Percentiles rank a stretch among this genome's conserved stretches.
These are phyloP conservation scores for Chlamydomonas sp. DNA, from an alignment of 139 green algal species.

Conservation along the genomic window DNA sequence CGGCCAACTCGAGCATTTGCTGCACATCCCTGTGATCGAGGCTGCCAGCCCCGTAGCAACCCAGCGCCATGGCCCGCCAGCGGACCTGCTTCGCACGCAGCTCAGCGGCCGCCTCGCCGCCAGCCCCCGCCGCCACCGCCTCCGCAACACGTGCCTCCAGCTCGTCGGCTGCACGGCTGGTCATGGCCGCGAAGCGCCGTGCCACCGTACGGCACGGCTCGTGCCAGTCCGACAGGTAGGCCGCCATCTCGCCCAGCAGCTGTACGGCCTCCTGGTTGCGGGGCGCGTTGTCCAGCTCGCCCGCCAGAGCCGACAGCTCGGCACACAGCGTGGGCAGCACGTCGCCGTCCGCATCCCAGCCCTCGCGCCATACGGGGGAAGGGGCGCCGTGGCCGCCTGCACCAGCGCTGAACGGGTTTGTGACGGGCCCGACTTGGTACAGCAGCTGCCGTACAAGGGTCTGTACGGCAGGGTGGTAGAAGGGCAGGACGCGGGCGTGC, in stretches of 20 bases:
- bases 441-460: slow-evolving; percentile 36
- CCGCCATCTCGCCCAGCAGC: slow-evolving; percentile 55
- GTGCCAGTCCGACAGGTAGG: slow-evolving; percentile 50
- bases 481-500: too few relatives aligned
- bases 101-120: neutral
- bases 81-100: slow-evolving; percentile 44
- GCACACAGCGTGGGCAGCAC: slow-evolving; percentile 36
- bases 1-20: slow-evolving; percentile 27
- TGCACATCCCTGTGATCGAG: slow-evolving; percentile 21
- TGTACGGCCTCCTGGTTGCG: slow-evolving; percentile 49
- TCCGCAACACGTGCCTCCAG: neutral
- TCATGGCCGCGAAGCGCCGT: slow-evolving; percentile 57
- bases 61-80: slow-evolving; percentile 28
- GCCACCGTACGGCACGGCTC: slow-evolving; percentile 18
- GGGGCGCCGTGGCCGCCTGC: neutral
- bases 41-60: slow-evolving; percentile 26
- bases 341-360: slow-evolving; percentile 15
- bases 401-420: neutral
- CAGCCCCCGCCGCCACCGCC: neutral
- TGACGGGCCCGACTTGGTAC: slow-evolving; percentile 40
- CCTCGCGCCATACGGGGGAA: neutral
- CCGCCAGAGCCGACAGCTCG: slow-evolving; percentile 35
- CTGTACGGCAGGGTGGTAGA: too few relatives aligned
- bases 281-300: slow-evolving; percentile 45
- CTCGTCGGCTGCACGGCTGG: slow-evolving; percentile 36